Conservation (phyloP, 768 basidiomycete genomes). For the Lentinula edodes region DNA sequence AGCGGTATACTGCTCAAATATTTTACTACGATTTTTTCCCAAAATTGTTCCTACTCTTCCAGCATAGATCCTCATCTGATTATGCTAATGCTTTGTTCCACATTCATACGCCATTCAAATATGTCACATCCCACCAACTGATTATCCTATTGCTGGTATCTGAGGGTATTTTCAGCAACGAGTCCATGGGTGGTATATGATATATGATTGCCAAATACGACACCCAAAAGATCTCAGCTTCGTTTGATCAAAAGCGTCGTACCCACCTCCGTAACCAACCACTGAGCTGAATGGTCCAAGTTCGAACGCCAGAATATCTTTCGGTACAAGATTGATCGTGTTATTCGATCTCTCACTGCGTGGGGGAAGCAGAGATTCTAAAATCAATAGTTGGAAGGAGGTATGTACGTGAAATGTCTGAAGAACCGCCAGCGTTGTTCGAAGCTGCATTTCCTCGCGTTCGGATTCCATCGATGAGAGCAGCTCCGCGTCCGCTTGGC, state of each 20-base stretch:
- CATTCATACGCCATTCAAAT: no score
- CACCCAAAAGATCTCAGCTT: conserved; percentile 44
- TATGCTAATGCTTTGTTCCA: no score
- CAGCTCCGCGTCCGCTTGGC: conserved; percentile 24
- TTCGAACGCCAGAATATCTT: conserved; percentile 63
- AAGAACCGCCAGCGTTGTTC: conserved; percentile 53
- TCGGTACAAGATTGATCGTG: conserved; percentile 46
- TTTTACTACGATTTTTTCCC: no score
- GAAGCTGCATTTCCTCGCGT: conserved; percentile 27
- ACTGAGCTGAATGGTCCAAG: conserved; percentile 68
- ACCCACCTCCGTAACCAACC: conserved; percentile 60
- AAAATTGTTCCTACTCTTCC: no score
- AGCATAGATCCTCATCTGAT: no score
- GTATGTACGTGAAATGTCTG: conserved; percentile 67
- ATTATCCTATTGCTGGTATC: no score
- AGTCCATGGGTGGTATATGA: no score
- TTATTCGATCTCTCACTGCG: conserved; percentile 11
- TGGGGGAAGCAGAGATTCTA: conserved; percentile 28
- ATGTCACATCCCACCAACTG: no score
- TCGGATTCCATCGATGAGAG: conserved; percentile 5
- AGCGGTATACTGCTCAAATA: no score
- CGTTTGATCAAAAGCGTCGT: conserved; percentile 33
- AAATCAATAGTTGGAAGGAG: conserved; percentile 48
- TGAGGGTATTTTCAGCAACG: no score
- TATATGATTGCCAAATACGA: no score